Evolutionary conservation across 2,329 filamentous ascomycete genomes (phyloP), one percentile per base, ranked within the genome.

Genomic region (Nothopassalora personata): DNA sequence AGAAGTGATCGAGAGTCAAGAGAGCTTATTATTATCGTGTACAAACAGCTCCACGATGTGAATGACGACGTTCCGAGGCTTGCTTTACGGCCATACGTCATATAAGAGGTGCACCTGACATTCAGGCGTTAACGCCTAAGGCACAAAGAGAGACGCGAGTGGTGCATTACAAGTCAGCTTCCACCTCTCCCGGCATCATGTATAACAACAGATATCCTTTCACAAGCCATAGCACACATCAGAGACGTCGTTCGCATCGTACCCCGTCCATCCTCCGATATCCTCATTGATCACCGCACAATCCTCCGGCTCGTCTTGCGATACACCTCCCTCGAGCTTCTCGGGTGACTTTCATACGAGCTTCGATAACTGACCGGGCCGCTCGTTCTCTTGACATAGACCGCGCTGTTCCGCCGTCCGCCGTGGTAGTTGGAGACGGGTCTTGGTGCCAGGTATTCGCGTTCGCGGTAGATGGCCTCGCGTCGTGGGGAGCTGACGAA

Each of bases 371-470:
- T 68, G 33, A 60, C 53, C 13, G 54, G 34, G 67, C 67, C 36
- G 39, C 52, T 15, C 64, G 66, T 27, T n/a, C 49, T 33, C 49
- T 51, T 51, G 27, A 34, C 30, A 51, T 51, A 51, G 27, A 69
- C 59, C 8, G 57, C 55, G 36, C 60, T 67, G 36, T 62, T 68
- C 9, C 53, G 45, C 18, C 67, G 60, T 28, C 59, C 68, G 13
- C 69, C 63, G 45, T 70, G 66, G 59, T 68, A 71, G 59, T 71
- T 70, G 45, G 66, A 70, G 39, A 73, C 69, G 2, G 68, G 70
- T 8, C 70, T 65, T 3, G 71, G 69, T 2, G 70, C 64, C 39
- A 67, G 52, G 52, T 68, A 66, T 31, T 61, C 56, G 39, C 60
- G 57, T 11, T 61, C 57, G 33, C 60, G 58, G 36, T 68, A 62